Conservation (phyloP, 1,284 basidiomycete genomes). For the Pseudozyma sp. region DNA sequence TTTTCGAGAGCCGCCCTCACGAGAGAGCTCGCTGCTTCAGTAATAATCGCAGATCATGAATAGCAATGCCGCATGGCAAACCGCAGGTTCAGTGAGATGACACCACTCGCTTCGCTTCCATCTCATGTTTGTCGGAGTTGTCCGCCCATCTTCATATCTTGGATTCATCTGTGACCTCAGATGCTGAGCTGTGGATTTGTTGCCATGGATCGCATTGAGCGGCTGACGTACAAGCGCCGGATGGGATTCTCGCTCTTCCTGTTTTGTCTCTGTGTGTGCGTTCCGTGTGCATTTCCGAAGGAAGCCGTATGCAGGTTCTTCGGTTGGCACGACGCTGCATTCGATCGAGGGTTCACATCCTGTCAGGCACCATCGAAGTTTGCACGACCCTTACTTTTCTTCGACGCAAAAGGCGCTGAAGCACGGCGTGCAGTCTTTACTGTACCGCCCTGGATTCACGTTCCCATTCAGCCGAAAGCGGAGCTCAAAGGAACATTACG, state of each 20-base stretch:
- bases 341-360: constrained; percentile 6
- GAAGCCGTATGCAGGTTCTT: too few relatives aligned
- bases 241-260: too few relatives aligned
- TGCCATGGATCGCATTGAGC: too few relatives aligned
- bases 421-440: too few relatives aligned
- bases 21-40: background rate
- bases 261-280: background rate
- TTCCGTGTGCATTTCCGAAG: background rate
- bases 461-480: too few relatives aligned
- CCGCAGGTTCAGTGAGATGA: too few relatives aligned
- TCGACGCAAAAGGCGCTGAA: too few relatives aligned
- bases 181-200: background rate
- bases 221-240: too few relatives aligned
- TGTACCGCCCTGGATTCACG: too few relatives aligned
- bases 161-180: background rate
- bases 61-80: too few relatives aligned
- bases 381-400: too few relatives aligned
- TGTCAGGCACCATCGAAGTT: background rate
- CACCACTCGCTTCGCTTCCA: background rate
- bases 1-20: background rate
- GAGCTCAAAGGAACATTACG: too few relatives aligned
- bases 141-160: background rate
- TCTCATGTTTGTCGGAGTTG: constrained; percentile 1
- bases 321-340: background rate
- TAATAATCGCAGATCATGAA: background rate